A percentile compares a stretch with the other conserved stretches of the same genome.
Evolutionary conservation across 805 yeast genomes (phyloP).

Genomic region (Novakomyces olei): DNA sequence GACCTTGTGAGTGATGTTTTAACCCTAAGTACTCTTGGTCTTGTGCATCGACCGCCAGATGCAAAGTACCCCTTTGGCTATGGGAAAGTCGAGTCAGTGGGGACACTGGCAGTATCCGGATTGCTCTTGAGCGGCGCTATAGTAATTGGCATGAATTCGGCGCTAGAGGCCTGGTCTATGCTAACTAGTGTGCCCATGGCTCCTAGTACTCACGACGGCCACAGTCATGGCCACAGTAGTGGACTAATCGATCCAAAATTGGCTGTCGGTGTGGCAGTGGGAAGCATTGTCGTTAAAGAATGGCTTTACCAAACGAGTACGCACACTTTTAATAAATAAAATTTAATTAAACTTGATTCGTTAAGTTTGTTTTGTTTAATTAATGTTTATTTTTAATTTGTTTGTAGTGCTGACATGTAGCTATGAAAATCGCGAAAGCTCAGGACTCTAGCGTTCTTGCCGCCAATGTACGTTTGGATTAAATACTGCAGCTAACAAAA

Average conservation of each 20-base stretch:
- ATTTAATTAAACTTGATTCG: neutral
- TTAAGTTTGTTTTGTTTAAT: neutral
- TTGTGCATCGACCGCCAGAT: constrained; percentile 39
- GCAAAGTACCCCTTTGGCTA: constrained; percentile 58
- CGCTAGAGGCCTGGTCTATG: neutral
- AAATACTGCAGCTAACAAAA: too few species aligned
- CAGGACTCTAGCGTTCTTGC: constrained; percentile 72
- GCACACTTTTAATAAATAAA: neutral
- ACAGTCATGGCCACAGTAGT: constrained; percentile 25
- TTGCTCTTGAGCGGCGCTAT: constrained; percentile 71
- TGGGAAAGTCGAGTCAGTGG: constrained; percentile 83
- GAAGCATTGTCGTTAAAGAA: constrained; percentile 69
- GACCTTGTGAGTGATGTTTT: constrained; percentile 78
- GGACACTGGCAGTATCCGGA: constrained; percentile 70
- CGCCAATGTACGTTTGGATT: too few species aligned
- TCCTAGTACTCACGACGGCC: constrained; percentile 29
- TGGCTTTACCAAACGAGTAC: constrained; percentile 52
- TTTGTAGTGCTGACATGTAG: constrained; percentile 1
- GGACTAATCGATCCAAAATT: constrained; percentile 42
- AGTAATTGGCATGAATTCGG: constrained; percentile 61
- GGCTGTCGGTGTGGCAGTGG: constrained; percentile 93
- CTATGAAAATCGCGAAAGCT: constrained; percentile 53
- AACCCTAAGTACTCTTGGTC: constrained; percentile 71
- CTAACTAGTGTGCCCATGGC: constrained; percentile 28
- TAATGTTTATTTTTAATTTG: neutral